Evolutionary conservation across 352 stramenopile species (phyloP).

Genomic region (Thraustotheca clavata): DNA sequence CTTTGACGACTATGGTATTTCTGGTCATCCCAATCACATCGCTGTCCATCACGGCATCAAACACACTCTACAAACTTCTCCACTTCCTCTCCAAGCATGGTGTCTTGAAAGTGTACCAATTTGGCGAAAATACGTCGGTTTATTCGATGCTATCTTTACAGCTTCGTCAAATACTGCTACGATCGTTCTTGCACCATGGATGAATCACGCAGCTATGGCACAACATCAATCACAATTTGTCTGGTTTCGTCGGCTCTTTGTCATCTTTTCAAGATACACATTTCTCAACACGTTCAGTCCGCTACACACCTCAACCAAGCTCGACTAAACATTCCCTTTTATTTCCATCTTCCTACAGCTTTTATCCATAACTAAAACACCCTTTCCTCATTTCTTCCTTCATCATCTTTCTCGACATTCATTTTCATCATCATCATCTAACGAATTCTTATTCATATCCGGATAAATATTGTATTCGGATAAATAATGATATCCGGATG

Average conservation of each 20-base stretch:
- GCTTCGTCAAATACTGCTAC: constrained; percentile 26
- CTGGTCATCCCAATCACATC: constrained; percentile 91
- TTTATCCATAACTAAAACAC: too few relatives aligned
- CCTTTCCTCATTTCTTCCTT: too few relatives aligned
- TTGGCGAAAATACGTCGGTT: constrained; percentile 82
- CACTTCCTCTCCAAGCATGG: constrained; percentile 20
- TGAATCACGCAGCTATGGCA: constrained; percentile 89
- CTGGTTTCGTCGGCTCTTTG: constrained; percentile 94
- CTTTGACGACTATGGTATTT: constrained; percentile 91
- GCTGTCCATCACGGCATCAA: constrained; percentile 54
- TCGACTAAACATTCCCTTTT: too few relatives aligned
- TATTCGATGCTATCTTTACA: constrained; percentile 56
- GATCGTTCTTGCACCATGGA: constrained; percentile 46
- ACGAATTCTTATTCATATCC: too few relatives aligned
- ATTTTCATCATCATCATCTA: too few relatives aligned
- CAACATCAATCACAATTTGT: constrained; percentile 93
- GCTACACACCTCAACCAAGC: background rate
- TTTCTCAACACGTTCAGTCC: constrained; percentile 86
- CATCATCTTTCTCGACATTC: too few relatives aligned
- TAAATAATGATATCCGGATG: too few relatives aligned
- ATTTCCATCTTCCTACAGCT: too few relatives aligned
- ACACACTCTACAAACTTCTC: constrained; percentile 33
- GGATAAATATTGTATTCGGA: too few relatives aligned
- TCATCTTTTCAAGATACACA: constrained; percentile 93
- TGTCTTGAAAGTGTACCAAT: constrained; percentile 33